Evolutionary conservation across 768 basidiomycete genomes (phyloP).

Genomic region (Tulasnella sp.): DNA sequence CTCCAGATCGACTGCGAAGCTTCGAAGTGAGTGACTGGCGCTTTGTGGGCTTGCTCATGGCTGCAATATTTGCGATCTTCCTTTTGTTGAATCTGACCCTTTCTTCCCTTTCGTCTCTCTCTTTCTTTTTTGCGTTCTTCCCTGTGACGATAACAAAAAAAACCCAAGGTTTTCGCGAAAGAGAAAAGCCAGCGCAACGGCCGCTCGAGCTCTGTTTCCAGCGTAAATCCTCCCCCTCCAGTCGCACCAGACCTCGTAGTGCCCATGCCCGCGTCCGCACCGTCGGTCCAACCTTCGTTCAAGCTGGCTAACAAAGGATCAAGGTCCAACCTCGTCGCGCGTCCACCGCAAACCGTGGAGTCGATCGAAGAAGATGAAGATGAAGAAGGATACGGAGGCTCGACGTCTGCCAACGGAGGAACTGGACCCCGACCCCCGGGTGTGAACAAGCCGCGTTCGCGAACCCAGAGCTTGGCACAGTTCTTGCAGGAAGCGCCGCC

Average conservation of each 20-base stretch:
- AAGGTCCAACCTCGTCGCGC: conserved; percentile 17
- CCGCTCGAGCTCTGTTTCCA: conserved; percentile 11
- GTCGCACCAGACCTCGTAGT: neutral
- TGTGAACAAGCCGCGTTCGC: conserved; percentile 5
- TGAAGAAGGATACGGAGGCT: neutral
- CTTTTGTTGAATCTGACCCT: neutral
- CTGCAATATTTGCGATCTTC: neutral
- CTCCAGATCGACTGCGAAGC: conserved; percentile 85
- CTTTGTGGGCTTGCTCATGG: neutral
- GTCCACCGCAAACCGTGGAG: conserved; percentile 17
- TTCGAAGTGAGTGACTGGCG: conserved; percentile 70
- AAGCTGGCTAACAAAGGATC: conserved; percentile 22
- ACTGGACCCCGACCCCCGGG: neutral
- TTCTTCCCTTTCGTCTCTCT: neutral
- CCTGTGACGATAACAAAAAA: neutral
- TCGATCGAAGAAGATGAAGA: conserved; percentile 27
- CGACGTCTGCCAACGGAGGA: neutral
- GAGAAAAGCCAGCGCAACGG: conserved; percentile 25
- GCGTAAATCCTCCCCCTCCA: conserved; percentile 14
- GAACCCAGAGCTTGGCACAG: conserved; percentile 25
- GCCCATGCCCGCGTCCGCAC: neutral
- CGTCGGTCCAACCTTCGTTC: conserved; percentile 25
- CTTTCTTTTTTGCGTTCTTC: neutral
- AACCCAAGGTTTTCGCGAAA: conserved; percentile 30
- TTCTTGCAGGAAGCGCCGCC: conserved; percentile 21